Evolutionary conservation across 208 protist species (phyloP), one percentile per base, ranked within the genome.

Genomic region (Crithidia acanthocephali): DNA sequence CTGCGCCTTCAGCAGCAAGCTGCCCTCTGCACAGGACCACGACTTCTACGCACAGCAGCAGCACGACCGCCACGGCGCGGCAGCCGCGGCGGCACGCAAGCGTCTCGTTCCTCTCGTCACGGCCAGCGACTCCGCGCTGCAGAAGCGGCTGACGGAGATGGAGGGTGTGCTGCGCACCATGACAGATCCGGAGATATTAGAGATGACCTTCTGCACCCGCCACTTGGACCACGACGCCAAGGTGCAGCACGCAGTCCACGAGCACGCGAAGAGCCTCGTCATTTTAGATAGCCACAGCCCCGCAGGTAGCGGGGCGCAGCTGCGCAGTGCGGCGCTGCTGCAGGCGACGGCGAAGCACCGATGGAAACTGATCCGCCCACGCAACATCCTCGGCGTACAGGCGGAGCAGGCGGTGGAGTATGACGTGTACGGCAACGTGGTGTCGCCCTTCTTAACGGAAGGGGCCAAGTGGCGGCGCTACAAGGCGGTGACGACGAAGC

Each of bases 371-470:
- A 67, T 94, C 27, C 75, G 79, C 2, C 65, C 76, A 9, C 66
- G 72, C 11, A 74, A 91, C 51, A 73, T 94, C 16, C 59, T 86
- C 18, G 88, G 88, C 28, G 76, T 84, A 6, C 76, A 85, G 69
- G 74, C 57, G 28, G 63, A 69, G 25, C 75, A 90, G 68, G 67
- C 74, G 18, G 70, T 76, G 22, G 86, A 95, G 74, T 92, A 88
- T 68, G 90, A 95, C 60, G 79, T 77, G n/a, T 90, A 95, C 55
- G 90, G 90, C 63, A 95, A 93, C 79, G 56, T 74, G 20, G 83
- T 95, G 13, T 90, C 90, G 0, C 74, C 81, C 32, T 95, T 86
- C 55, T 61, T 95, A 13, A 86, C 84, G 1, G 90, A 95, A 57
- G 81, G 56, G 6, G 83, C 81, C 32, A 95, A 95, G 79, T 93